Conservation (phyloP, 352 stramenopile genomes). For the Blastocystis sp. region DNA sequence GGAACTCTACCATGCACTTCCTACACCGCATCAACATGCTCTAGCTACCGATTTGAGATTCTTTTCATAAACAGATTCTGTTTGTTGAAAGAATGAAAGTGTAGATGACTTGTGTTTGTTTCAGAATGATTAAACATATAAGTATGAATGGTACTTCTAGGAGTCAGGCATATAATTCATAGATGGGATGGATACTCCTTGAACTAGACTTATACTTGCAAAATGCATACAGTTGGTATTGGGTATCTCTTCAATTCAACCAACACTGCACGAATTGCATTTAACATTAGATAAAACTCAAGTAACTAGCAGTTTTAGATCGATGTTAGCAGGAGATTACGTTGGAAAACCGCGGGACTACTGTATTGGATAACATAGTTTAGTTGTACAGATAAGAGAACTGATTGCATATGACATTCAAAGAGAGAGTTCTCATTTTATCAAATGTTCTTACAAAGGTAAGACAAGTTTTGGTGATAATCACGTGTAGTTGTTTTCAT, state of each 20-base stretch:
- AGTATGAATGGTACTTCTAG: not conserved
- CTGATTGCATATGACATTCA: too few relatives aligned
- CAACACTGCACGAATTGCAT: too few relatives aligned
- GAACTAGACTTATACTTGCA: not conserved
- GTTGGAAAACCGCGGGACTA: not conserved
- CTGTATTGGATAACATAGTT: too few relatives aligned
- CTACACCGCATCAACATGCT: not conserved
- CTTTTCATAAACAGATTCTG: not conserved
- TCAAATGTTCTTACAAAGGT: not conserved
- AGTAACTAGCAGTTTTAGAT: too few relatives aligned
- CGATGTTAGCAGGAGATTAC: too few relatives aligned
- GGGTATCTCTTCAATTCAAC: too few relatives aligned
- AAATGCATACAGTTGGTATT: too few relatives aligned
- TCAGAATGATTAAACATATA: not conserved
- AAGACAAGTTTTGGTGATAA: not conserved
- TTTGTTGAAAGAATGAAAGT: not conserved
- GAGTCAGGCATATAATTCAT: not conserved
- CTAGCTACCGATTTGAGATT: not conserved
- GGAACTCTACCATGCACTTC: constrained; percentile 7
- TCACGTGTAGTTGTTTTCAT: not conserved
- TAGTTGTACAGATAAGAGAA: too few relatives aligned
- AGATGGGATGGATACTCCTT: not conserved
- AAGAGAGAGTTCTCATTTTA: not conserved
- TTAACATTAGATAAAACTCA: too few relatives aligned
- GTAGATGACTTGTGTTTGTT: not conserved